Base-by-base conservation (phyloP, 768 basidiomycete species). In the Daedaleopsis sinensis region DNA sequence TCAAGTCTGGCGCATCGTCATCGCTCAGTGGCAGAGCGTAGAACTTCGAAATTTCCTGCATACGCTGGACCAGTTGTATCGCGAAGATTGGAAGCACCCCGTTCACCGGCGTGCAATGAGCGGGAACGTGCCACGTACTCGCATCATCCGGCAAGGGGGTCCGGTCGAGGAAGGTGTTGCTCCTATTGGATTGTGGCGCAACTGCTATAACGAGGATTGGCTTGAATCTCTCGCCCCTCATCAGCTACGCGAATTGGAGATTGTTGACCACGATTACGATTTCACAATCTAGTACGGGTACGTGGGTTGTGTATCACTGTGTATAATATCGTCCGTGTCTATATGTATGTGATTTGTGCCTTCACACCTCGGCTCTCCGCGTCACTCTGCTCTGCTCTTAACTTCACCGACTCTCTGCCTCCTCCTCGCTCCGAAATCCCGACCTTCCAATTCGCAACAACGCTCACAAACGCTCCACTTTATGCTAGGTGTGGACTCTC, bases 1-100 rank as follows among this genome's bases (percentile, higher is more conserved):
- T 11, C 54, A 23, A 52, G 38, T 8, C 8, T 60, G 42, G 19
- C 53, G 53, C 23, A 55, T 60, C 37, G 19, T 60, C 59, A 52
- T 55, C 23, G 35, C 52, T 0, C 52, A 24, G 2, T 60, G 59
- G 59, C 52, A 55, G 36, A 60, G 59, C 38, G 36, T 8, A 0
- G 53, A 35, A 1, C 24, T 60, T 13, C 48, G 49, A 10, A 48
- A 21, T 3, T 60, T 60, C 48, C 43, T 60, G n/a, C 59, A 52
- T 19, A 13, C 32, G 2, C 37, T 60, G 13, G 59, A 60, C 24
- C 21, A 13, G 8, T 32, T 55, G 18, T 55, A 60, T 38, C 53
- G 35, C 7, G 35, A 27, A 8, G 12, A 39, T 37, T 54, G 52
- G 16, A 46, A 7, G 12, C n/a, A 18, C 5, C 11, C 19, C 3